Evolutionary conservation across 2,329 filamentous ascomycete species (phyloP), one percentile per base, ranked within the genome.

Genomic region (Apiospora hydei): DNA sequence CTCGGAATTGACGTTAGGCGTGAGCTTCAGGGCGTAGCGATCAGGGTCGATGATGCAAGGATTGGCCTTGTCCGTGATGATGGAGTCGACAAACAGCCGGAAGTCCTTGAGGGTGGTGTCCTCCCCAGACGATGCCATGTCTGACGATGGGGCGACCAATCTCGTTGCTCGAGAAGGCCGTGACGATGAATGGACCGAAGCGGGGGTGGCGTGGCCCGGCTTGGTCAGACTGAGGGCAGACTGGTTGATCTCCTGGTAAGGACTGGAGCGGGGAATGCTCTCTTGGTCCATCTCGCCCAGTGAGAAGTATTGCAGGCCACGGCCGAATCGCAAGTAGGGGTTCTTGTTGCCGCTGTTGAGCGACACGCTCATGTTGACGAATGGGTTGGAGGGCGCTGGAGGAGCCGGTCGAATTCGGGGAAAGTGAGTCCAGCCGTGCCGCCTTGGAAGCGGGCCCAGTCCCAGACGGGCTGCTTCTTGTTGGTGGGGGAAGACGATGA

Each of bases 361-460:
- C 11, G 49, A n/a, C 11, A 53, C 4, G 4, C 11, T 1, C n/a
- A 30, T 7, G 24, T 53, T 11, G 24, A 30, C 3, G 24, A 14
- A 24, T 26, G 26, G 11, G 14, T 1, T 7, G 1, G 26, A 18
- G 2, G 51, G 4, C 13, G 26, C 4, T 16, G 1, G 26, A 21
- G 13, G 16, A 57, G 51, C 34, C 51, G 13, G 13, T 7, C 3
- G 5, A 7, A 57, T 16, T 57, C 51, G 13, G 16, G 13, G 4
- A 6, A 0, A 4, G 26, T 6, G 1, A 61, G 30, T n/a, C 53
- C 53, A 11, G 1, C 1, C 0, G 7, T 16, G 1, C 4, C 16
- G 30, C 6, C 30, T 2, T 21, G 1, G 30, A 61, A 38, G 18
- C 53, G 30, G 10, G 53, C 53, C 53, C 53, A 61, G 16, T 61